Evolutionary conservation across 2,329 filamentous ascomycete genomes (phyloP), one percentile per base, ranked within the genome.

Genomic region (Neopestalotiopsis sp.): DNA sequence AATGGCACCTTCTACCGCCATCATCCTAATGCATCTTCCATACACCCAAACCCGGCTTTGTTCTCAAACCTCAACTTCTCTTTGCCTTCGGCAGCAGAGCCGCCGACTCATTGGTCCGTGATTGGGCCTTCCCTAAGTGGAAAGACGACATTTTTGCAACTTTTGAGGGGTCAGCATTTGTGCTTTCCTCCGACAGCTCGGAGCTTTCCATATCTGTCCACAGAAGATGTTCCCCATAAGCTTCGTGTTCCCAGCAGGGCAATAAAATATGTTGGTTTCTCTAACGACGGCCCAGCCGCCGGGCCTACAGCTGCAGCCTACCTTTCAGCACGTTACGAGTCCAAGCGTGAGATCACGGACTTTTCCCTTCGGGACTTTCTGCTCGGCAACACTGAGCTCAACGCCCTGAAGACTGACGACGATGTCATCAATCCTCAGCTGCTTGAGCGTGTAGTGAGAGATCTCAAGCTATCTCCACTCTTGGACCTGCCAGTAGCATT

Each of bases 231-330:
- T 6, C 82, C 87, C 2, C 73, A 82, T 28, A 82, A 84, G 2
- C 79, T 93, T 62, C 86, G 88, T 59, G 87, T 84, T 66, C 89
- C 92, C 0, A 84, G 85, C 13, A 86, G 86, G 72, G 94, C 94
- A 0, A 92, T 99, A 69, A 91, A 91, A 74, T 95, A 97, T 83
- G 94, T 98, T 10, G 95, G 96, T 0, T 98, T 98, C 76, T 93
- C 94, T 76, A 90, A 89, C 2, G 92, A 95, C 73, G 87, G 89
- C 32, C 86, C 86, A 5, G 81, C 85, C 63, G 81, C 88, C 14
- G 83, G 83, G n/a, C 85, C 85, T 5, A 86, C 87, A 0, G 85
- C 89, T n/a, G 92, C 92, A 24, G 91, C 94, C 4, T 98, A 98
- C 78, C 83, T 98, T 20, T 94, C 93, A 69, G 94, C 94, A 17